Evolutionary conservation across 164 flowering plant genomes (phyloP), one percentile per base, ranked within the genome.

Genomic region (Protea cynaroides): DNA sequence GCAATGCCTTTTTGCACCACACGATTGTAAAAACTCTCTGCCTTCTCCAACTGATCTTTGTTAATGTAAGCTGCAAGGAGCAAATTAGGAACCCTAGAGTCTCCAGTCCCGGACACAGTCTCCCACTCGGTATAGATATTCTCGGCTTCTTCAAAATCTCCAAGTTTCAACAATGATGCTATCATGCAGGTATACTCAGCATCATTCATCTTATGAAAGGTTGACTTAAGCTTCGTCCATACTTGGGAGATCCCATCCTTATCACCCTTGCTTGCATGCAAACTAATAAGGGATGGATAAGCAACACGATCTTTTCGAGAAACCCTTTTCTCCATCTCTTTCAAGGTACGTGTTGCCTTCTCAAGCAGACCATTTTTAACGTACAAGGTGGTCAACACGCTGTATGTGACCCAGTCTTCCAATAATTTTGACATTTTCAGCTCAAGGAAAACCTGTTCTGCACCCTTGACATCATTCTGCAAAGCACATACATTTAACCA

Each of bases 361-460:
- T 87, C 92, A n/a, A 54, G 51, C 14, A 66, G 69, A 50, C 62
- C 71, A 5, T 70, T 73, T 69, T 80, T 88, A 3, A 80, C 71
- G 64, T 90, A 90, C 62, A 89, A 58, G 65, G 73, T 84, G 58
- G 92, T 70, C 63, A 93, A 65, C 18, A 77, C 74, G 73, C 98
- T 89, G 65, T 73, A 83, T 9, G 97, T 89, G 4, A 89, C 79
- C 98, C 98, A 94, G 60, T 87, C 96, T 1, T 87, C 83, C 19
- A 72, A 72, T 49, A 87, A n/a, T 49, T 81, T 87, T 54, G 76
- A 65, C 66, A 69, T 78, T 71, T 76, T 81, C 46, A 90, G 72
- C 74, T 81, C 84, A 44, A 72, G 82, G 44, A 82, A 76, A 40
- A 78, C 75, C 55, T 78, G 78, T 55, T 87, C 95, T 10, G 96